A percentile compares a stretch with the other conserved stretches of the same genome.
Conservation (phyloP, 1,139 yeast species). For the Geotrichum klebahnii region DNA sequence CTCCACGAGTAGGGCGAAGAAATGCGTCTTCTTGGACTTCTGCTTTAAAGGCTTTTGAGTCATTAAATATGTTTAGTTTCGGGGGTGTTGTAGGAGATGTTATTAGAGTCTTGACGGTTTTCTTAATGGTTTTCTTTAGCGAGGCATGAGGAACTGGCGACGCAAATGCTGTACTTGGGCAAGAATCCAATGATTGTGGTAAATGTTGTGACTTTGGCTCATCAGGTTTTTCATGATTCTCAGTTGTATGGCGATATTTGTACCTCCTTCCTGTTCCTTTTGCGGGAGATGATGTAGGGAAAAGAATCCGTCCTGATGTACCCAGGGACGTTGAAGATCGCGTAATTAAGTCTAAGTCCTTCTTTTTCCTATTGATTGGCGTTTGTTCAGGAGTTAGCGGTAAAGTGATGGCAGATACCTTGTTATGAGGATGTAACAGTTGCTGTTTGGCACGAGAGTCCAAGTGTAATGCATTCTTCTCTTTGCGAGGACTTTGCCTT, state of each 20-base stretch:
- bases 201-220: not conserved
- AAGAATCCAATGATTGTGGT: not conserved
- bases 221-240: not conserved
- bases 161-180: not conserved
- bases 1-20: conserved; percentile 1
- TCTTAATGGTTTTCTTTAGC: not conserved
- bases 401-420: conserved; percentile 9
- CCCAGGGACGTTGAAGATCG: conserved; percentile 4
- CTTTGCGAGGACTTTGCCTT: not conserved
- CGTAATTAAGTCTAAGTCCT: conserved; percentile 17
- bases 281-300: conserved; percentile 20
- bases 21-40: conserved; percentile 25
- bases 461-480: not conserved
- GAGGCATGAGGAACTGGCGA: not conserved
- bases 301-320: conserved; percentile 17
- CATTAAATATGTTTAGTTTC: conserved; percentile 27
- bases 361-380: conserved; percentile 20
- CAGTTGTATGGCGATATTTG: conserved; percentile 8
- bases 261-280: conserved; percentile 22
- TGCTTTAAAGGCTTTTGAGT: conserved; percentile 26
- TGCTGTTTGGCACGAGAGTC: not conserved
- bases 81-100: conserved; percentile 6
- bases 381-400: conserved; percentile 25
- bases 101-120: not conserved
- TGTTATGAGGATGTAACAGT: not conserved